These are phyloP conservation scores for Globisporangium echinulatum DNA, from an alignment of 352 stramenopile genomes.

Conservation along the genomic window DNA sequence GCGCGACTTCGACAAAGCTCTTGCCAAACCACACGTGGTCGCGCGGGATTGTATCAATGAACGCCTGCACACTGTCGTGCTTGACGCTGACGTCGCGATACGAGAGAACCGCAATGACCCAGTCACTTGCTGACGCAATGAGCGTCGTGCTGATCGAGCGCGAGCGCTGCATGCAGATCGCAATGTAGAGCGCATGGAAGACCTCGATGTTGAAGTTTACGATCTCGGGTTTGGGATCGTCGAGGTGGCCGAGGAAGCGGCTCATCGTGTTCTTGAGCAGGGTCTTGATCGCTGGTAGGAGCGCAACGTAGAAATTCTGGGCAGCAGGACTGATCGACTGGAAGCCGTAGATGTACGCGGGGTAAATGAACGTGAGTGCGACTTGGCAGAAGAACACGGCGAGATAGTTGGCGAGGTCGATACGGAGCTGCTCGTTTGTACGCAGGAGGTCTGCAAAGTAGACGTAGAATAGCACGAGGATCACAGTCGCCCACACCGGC, in stretches of 20 bases:
- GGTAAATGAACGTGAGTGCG: constrained; percentile 33
- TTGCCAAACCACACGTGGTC: constrained; percentile 1
- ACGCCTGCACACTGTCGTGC: neutral
- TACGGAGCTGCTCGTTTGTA: constrained; percentile 7
- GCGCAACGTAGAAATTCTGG: constrained; percentile 26
- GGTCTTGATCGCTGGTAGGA: constrained; percentile 38
- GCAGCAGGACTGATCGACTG: constrained; percentile 12
- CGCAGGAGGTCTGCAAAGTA: constrained; percentile 21
- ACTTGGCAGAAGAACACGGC: constrained; percentile 29
- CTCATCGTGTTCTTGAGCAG: constrained; percentile 31
- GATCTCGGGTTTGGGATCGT: constrained; percentile 19
- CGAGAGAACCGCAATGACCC: constrained; percentile 1
- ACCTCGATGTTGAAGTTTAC: constrained; percentile 24
- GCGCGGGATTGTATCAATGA: constrained; percentile 1
- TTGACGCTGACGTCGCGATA: neutral
- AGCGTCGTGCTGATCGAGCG: constrained; percentile 10
- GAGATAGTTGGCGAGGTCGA: constrained; percentile 19
- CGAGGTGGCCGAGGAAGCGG: constrained; percentile 10
- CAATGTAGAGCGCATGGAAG: constrained; percentile 22
- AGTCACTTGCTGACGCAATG: constrained; percentile 6
- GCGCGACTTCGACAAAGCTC: constrained; percentile 4
- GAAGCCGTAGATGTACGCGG: constrained; percentile 34
- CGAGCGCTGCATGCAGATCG: constrained; percentile 19
- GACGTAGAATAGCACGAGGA: constrained; percentile 18
- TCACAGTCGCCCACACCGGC: constrained; percentile 12